Evolutionary conservation across 2,329 filamentous ascomycete species (phyloP).

Genomic region (Venturia oleaginea): DNA sequence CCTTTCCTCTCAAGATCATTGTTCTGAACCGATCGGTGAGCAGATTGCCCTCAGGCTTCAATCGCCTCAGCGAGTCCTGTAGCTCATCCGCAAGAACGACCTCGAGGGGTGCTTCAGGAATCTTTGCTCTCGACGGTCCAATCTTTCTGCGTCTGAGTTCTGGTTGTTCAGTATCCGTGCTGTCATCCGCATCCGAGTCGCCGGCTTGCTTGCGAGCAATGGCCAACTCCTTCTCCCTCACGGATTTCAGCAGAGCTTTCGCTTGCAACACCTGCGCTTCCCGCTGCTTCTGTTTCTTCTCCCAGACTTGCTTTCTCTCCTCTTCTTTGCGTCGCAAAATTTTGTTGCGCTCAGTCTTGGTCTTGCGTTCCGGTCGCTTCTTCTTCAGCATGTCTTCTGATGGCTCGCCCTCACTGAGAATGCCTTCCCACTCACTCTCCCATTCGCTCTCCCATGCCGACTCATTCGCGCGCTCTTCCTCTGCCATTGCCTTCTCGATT

Average conservation of each 20-base stretch:
- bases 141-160: conserved; percentile 61
- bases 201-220: conserved; percentile 1
- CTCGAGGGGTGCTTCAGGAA: conserved; percentile 57
- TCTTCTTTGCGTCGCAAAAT: conserved; percentile 39
- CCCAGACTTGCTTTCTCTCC: conserved; percentile 55
- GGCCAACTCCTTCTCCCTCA: neutral
- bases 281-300: conserved; percentile 45
- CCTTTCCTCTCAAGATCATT: conserved; percentile 76
- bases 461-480: conserved; percentile 49
- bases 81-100: conserved; percentile 42
- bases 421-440: conserved; percentile 17
- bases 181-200: neutral
- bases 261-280: conserved; percentile 21
- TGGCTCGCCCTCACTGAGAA: conserved; percentile 13
- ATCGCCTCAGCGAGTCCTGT: conserved; percentile 38
- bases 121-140: conserved; percentile 46
- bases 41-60: conserved; percentile 90
- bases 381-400: conserved; percentile 5
- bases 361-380: conserved; percentile 16
- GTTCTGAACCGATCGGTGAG: conserved; percentile 87
- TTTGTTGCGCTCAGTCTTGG: conserved; percentile 15
- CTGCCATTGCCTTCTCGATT: conserved; percentile 55
- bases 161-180: conserved; percentile 25
- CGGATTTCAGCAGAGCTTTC: conserved; percentile 22
- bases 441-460: conserved; percentile 24